phyloP scores from a whole-genome alignment of 306 rosid species.

The Hippophae rhamnoides region DNA sequence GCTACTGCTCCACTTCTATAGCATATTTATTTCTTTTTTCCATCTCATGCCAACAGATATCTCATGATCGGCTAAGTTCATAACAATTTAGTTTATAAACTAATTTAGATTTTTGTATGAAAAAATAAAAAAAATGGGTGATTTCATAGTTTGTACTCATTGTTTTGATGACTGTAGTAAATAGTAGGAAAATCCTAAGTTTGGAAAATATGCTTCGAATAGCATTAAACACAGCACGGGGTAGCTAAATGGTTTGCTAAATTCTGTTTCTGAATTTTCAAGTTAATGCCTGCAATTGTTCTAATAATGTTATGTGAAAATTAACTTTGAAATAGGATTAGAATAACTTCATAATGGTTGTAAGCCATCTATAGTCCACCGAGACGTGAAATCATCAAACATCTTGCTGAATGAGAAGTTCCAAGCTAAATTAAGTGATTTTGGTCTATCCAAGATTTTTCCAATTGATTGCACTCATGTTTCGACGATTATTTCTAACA shows the following conservation, averaged over 20 bases:
- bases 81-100: background rate
- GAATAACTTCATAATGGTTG: conserved; percentile 42
- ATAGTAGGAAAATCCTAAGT: conserved; percentile 14
- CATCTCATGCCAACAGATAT: too few relatives aligned
- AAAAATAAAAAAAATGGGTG: background rate
- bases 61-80: background rate
- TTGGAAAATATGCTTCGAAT: conserved; percentile 41
- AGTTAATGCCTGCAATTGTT: too few relatives aligned
- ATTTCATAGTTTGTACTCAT: background rate
- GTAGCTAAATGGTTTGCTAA: conserved; percentile 1
- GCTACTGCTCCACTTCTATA: too few relatives aligned
- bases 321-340: conserved; percentile 20
- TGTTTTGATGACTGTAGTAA: background rate
- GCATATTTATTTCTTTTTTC: too few relatives aligned
- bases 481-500: conserved; percentile 7
- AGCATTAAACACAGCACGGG: conserved; percentile 40
- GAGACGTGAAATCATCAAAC: conserved; percentile 12
- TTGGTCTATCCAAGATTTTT: conserved; percentile 11
- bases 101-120: background rate
- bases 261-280: background rate
- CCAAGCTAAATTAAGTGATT: conserved; percentile 10
- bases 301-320: too few relatives aligned
- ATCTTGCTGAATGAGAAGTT: conserved; percentile 9
- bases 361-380: conserved; percentile 14
- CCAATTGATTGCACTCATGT: background rate